Conservation (phyloP, 345 rosid species). For the Pugionium dolabratum region DNA sequence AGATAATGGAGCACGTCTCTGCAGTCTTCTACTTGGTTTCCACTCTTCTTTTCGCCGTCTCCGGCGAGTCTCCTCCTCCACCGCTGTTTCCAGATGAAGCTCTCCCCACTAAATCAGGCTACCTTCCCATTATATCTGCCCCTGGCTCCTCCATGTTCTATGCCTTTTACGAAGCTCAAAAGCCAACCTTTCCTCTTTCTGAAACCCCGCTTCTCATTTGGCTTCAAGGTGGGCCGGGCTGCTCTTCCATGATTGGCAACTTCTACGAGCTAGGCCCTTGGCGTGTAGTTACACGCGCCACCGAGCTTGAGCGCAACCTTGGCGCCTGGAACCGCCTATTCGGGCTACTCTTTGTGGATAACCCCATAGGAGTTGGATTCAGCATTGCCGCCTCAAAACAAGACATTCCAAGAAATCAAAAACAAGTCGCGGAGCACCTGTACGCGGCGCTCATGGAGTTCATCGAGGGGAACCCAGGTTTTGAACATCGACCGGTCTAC, state of each 20-base stretch:
- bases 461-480: constrained; percentile 45
- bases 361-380: constrained; percentile 85
- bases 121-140: constrained; percentile 58
- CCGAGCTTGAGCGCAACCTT: constrained; percentile 48
- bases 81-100: constrained; percentile 54
- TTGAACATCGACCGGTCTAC: constrained; percentile 58
- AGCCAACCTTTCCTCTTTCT: constrained; percentile 43
- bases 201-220: constrained; percentile 74
- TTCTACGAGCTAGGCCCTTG: constrained; percentile 86
- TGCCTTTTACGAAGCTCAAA: constrained; percentile 76
- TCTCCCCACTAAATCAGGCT: constrained; percentile 84
- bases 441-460: constrained; percentile 58
- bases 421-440: constrained; percentile 59
- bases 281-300: constrained; percentile 45
- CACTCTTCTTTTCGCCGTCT: constrained; percentile 31
- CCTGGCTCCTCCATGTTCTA: constrained; percentile 70
- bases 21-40: constrained; percentile 27
- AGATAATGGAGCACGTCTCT: constrained; percentile 24
- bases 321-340: constrained; percentile 86
- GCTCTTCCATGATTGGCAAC: constrained; percentile 91
- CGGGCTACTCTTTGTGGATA: constrained; percentile 74
- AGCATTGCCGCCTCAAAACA: constrained; percentile 60
- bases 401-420: constrained; percentile 69
- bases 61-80: constrained; percentile 33
- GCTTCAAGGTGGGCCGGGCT: constrained; percentile 96